Evolutionary conservation across 2,329 filamentous ascomycete genomes (phyloP).

Genomic region (Curvularia spicifera): DNA sequence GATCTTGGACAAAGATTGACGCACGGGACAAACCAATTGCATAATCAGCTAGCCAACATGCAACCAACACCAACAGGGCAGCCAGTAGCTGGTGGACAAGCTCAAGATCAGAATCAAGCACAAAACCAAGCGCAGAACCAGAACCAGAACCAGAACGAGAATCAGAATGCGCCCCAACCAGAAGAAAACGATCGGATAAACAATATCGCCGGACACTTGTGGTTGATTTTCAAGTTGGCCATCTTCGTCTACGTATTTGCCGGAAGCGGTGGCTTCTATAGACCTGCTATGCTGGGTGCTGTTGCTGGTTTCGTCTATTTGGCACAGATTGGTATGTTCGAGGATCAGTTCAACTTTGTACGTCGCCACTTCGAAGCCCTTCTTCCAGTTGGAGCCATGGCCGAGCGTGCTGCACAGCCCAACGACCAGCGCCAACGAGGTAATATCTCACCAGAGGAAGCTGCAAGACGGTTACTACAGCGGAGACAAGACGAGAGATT

Average conservation of each 20-base stretch:
- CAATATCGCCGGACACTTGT: constrained; percentile 52
- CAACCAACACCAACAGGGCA: constrained; percentile 30
- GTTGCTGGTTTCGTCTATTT: constrained; percentile 52
- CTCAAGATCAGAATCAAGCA: constrained; percentile 21
- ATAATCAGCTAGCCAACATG: constrained; percentile 27
- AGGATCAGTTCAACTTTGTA: constrained; percentile 47
- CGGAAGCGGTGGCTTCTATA: constrained; percentile 52
- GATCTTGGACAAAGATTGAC: constrained; percentile 41
- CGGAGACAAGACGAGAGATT: constrained; percentile 41
- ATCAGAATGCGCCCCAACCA: constrained; percentile 19
- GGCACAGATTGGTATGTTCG: constrained; percentile 52
- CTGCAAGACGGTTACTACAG: constrained; percentile 50
- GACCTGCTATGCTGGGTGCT: constrained; percentile 50
- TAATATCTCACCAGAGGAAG: constrained; percentile 51
- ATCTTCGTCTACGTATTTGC: constrained; percentile 66
- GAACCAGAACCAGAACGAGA: constrained; percentile 7
- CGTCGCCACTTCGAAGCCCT: constrained; percentile 55
- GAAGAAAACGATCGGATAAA: constrained; percentile 36
- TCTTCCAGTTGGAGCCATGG: constrained; percentile 36
- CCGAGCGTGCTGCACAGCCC: constrained; percentile 26
- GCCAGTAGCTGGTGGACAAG: constrained; percentile 19
- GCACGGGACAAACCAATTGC: constrained; percentile 23
- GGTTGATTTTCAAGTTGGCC: constrained; percentile 65
- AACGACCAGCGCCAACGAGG: constrained; percentile 17
- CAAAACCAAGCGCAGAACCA: constrained; percentile 20